These are phyloP conservation scores for Gossypium arboreum DNA, from an alignment of 345 rosid species.

Conservation along the genomic window DNA sequence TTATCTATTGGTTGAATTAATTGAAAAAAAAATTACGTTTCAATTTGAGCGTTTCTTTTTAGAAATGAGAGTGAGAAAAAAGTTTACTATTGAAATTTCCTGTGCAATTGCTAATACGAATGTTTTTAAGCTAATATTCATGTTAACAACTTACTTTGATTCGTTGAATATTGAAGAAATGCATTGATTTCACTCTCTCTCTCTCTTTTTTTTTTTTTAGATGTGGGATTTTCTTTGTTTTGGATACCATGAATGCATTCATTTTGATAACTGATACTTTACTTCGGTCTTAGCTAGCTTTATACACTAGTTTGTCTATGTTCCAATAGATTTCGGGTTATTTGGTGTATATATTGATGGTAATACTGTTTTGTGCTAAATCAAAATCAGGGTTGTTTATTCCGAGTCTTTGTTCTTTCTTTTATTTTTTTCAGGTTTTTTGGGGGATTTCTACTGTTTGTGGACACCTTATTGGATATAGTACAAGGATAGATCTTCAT, in stretches of 20 bases:
- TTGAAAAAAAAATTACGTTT: not conserved
- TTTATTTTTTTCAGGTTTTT: conserved; percentile 25
- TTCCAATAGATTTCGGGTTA: not conserved
- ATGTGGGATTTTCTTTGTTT: not conserved
- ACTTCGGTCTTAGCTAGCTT: not conserved
- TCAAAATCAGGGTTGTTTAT: conserved; percentile 1
- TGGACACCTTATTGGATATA: conserved; percentile 16
- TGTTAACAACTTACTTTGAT: not conserved
- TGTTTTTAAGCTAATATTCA: conserved; percentile 10
- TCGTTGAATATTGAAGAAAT: conserved; percentile 12
- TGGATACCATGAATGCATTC: not conserved
- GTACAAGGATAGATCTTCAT: conserved; percentile 16
- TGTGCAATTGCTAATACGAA: conserved; percentile 19
- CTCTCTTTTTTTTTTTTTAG: not conserved
- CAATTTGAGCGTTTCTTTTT: not conserved
- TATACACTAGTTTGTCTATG: not conserved
- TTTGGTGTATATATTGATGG: not conserved
- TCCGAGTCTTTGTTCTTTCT: not conserved
- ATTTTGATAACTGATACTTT: not conserved
- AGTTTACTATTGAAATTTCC: conserved; percentile 16
- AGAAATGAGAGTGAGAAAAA: not conserved
- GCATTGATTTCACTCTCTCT: not conserved
- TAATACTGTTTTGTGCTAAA: not conserved
- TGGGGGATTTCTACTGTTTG: not conserved
- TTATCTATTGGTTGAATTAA: not conserved